Evolutionary conservation across 2,329 filamentous ascomycete genomes (phyloP), one percentile per base, ranked within the genome.

Genomic region (Teratosphaeria epicoccoides): DNA sequence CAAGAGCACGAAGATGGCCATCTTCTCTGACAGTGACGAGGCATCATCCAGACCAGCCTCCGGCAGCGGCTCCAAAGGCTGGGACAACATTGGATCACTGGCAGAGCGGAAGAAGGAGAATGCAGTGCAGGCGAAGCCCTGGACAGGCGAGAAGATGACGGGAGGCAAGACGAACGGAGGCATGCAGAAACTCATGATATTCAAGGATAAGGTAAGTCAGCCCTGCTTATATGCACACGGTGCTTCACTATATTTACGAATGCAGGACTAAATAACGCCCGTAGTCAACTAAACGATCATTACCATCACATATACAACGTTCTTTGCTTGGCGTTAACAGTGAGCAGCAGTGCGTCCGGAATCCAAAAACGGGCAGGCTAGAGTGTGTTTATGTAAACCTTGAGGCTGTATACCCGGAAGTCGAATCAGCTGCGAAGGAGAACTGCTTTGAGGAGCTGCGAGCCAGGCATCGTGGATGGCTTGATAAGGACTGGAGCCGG

Each of bases 61-160:
- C 78, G 66, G 77, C 74, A 52, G 76, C 75, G 52, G 73, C 43
- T 76, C 82, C 1, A 86, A 83, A 66, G 91, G 89, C 2, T 97
- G 93, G 91, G 88, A 96, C 58, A 91, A 76, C 56, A 95, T 98
- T 64, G 90, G 87, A 25, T 88, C 88, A 1, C 72, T 96, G 54
- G 80, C 83, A 48, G 87, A 95, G 55, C 80, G 93, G 47, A 95
- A 88, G 76, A 98, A 97, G 76, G 93, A 98, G 69, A 98, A 98
- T 64, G 76, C 77, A 6, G 74, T 90, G 59, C 88, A 91, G 66
- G 82, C 90, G 10, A 90, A 85, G 66, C 88, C 91, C 20, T 96
- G 90, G 93, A 85, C 77, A 10, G 93, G 93, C 24, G 89, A 97
- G 73, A 96, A 87, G 40, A 71, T 98, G 60, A 88, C 91, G 69